These are phyloP conservation scores for Tolypocladium ovalisporum DNA, from an alignment of 2,329 filamentous ascomycete species.

Conservation along the genomic window DNA sequence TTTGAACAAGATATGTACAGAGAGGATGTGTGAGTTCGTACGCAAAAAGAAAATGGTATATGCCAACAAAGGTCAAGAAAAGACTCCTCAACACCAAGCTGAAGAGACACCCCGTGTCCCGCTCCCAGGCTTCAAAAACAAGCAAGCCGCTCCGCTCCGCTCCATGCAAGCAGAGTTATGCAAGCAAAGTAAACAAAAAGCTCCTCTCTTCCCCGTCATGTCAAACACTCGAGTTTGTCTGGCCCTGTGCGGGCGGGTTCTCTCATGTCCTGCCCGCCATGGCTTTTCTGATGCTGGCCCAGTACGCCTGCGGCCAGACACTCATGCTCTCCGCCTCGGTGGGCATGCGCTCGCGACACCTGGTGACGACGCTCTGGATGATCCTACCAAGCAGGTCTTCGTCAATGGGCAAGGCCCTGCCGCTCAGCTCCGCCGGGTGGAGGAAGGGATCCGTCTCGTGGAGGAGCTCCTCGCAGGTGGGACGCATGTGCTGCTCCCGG, in stretches of 20 bases:
- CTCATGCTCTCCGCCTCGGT: conserved; percentile 44
- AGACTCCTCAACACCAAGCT: conserved; percentile 19
- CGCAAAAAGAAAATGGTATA: conserved; percentile 11
- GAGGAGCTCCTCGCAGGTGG: conserved; percentile 53
- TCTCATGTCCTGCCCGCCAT: conserved; percentile 21
- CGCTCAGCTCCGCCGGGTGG: conserved; percentile 47
- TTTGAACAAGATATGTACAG: conserved; percentile 1
- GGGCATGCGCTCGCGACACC: conserved; percentile 47
- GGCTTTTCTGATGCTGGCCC: conserved; percentile 45
- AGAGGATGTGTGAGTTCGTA: conserved; percentile 1
- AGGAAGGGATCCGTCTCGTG: conserved; percentile 50
- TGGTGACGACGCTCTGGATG: conserved; percentile 49
- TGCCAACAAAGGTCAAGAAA: conserved; percentile 14
- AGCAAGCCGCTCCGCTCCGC: not conserved
- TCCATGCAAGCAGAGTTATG: not conserved
- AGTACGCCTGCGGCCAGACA: conserved; percentile 52
- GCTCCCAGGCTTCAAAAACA: not conserved
- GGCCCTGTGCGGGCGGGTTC: not conserved
- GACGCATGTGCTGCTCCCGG: conserved; percentile 50
- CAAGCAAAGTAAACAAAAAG: not conserved
- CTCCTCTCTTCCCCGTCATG: not conserved
- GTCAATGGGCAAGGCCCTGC: conserved; percentile 46
- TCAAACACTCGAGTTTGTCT: conserved; percentile 4
- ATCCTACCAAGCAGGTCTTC: conserved; percentile 52
- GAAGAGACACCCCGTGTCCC: conserved; percentile 12